Evolutionary conservation across 75 land plant genomes (phyloP).

Genomic region (Sequoia sempervirens): DNA sequence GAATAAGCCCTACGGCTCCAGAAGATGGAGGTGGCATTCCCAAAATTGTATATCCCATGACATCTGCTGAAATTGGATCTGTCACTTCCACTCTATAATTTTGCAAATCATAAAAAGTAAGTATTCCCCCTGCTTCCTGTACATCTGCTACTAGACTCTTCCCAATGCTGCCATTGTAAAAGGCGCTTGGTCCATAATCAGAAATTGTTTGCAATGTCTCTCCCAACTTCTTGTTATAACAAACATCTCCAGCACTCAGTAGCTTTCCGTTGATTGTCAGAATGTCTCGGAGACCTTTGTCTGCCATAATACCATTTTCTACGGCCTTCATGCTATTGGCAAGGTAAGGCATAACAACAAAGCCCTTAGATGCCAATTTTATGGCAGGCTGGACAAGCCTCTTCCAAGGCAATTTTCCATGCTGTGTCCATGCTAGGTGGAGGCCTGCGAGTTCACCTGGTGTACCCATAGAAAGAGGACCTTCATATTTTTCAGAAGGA

Average conservation of each 20-base stretch:
- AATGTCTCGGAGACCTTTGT: slow-evolving; percentile 50
- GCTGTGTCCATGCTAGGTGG: slow-evolving; percentile 66
- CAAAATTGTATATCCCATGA: slow-evolving; percentile 62
- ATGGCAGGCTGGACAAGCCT: slow-evolving; percentile 65
- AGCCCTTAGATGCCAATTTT: slow-evolving; percentile 71
- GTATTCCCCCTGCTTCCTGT: slow-evolving; percentile 69
- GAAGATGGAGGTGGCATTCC: slow-evolving; percentile 98
- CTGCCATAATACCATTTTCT: slow-evolving; percentile 32
- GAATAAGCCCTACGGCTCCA: slow-evolving; percentile 62
- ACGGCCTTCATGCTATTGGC: slow-evolving; percentile 15
- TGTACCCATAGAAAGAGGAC: slow-evolving; percentile 71
- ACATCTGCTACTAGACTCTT: slow-evolving; percentile 73
- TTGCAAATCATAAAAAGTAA: slow-evolving; percentile 70
- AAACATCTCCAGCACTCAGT: slow-evolving; percentile 57
- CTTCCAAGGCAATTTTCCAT: slow-evolving; percentile 78
- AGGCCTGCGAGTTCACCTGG: slow-evolving; percentile 94
- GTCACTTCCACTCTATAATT: slow-evolving; percentile 52
- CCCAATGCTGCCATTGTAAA: slow-evolving; percentile 74
- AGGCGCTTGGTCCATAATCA: slow-evolving; percentile 61
- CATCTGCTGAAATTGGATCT: slow-evolving; percentile 53
- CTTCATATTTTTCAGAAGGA: slow-evolving; percentile 40
- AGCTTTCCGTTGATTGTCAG: slow-evolving; percentile 66
- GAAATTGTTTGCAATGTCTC: slow-evolving; percentile 52
- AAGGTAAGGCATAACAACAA: slow-evolving; percentile 54
- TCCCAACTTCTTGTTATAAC: slow-evolving; percentile 54